Evolutionary conservation across 495 filamentous ascomycete genomes (phyloP), one percentile per base, ranked within the genome.

Genomic region (Cenococcum geophilum): DNA sequence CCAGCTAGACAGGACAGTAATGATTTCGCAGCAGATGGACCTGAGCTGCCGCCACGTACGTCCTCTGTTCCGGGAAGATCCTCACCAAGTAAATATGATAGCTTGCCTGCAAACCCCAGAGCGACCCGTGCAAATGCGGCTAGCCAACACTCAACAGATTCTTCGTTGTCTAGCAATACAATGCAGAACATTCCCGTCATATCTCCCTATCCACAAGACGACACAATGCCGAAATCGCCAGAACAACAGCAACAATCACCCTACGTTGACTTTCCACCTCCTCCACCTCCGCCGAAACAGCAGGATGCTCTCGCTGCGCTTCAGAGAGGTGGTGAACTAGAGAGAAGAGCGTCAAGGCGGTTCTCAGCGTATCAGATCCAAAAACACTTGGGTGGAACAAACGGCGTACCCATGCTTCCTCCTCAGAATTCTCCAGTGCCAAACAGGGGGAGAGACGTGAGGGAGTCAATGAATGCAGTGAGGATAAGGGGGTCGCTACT

Each of bases 291-390:
- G 25, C 86, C 87, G 22, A 88, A 89, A 65, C 85, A 92, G 65
- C 87, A 95, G 69, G 92, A 96, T 77, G 93, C 93, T 9, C 78
- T 98, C 53, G 90, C 89, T 42, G 91, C 91, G 47, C 73, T 98
- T 62, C 95, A 97, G 71, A 80, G 89, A 71, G 91, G 91, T 56
- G 90, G 91, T 5, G 90, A 96, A 59, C 76, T 97, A n/a, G 92
- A 97, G 69, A 82, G 93, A 65, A 82, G 93, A 66, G 95, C 93
- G 10, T 97, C 95, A 3, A 80, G 92, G 67, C 78, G 93, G 66
- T 97, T 97, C 70, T 97, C 92, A 34, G 86, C 87, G 43, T 98
- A 97, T 74, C 95, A 97, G 67, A 92, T 97, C 50, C 89, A 89
- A 22, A 97, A 95, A 67, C 90, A 95, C 61, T 79, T 97, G 3